Conservation (phyloP, 352 stramenopile genomes). For the Globisporangium canariense region DNA sequence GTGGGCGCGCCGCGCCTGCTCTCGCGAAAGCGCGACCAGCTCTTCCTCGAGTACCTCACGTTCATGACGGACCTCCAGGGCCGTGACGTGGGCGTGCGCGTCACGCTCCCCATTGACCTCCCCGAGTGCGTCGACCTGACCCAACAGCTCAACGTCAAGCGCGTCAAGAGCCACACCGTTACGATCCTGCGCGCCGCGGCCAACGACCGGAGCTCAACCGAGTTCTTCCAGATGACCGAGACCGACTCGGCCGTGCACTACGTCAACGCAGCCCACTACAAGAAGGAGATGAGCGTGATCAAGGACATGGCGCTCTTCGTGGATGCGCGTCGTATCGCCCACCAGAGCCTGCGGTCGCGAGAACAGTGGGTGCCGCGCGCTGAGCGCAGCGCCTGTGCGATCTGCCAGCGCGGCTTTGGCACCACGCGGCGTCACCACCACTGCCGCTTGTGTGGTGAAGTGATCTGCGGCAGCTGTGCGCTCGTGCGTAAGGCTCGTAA, state of each 20-base stretch:
- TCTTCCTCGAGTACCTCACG: conserved; percentile 75
- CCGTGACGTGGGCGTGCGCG: conserved; percentile 64
- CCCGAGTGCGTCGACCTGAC: conserved; percentile 55
- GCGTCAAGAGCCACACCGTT: conserved; percentile 50
- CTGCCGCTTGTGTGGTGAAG: conserved; percentile 74
- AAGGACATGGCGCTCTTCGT: conserved; percentile 55
- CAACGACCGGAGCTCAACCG: conserved; percentile 35
- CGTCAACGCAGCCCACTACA: conserved; percentile 29
- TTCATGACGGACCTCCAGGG: conserved; percentile 55
- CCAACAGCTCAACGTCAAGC: conserved; percentile 47
- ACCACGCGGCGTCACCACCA: conserved; percentile 65
- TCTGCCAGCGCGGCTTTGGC: conserved; percentile 61
- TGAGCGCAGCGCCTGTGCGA: conserved; percentile 36
- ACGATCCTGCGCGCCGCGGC: conserved; percentile 39
- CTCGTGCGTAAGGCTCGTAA: conserved; percentile 43
- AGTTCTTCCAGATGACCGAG: conserved; percentile 62
- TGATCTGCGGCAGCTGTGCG: conserved; percentile 70
- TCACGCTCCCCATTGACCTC: conserved; percentile 59
- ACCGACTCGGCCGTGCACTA: conserved; percentile 30
- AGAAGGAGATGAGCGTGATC: conserved; percentile 47
- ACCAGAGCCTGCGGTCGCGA: conserved; percentile 44
- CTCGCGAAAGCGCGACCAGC: conserved; percentile 62
- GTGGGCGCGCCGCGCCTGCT: conserved; percentile 48
- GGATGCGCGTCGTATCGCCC: conserved; percentile 64
- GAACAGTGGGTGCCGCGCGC: conserved; percentile 53